Conservation (phyloP, 257 asterid genomes). For the Capsicum rhomboideum region DNA sequence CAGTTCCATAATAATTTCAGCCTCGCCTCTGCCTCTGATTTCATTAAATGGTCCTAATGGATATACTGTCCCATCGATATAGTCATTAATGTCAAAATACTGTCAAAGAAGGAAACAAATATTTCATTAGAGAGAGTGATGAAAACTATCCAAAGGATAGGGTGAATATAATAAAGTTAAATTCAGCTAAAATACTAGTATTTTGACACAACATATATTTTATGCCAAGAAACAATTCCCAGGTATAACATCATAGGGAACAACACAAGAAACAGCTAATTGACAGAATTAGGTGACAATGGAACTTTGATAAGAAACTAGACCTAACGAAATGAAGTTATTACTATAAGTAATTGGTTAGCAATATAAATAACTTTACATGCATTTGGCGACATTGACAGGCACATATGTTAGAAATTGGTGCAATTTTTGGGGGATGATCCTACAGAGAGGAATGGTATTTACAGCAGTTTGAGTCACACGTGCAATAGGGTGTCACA, state of each 20-base stretch:
- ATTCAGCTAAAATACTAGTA: no score
- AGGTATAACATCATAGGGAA: no score
- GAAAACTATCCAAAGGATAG: background rate
- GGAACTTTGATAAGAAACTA: background rate
- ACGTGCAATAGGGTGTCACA: background rate
- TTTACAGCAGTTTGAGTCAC: background rate
- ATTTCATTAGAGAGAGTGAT: background rate
- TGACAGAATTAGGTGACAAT: no score
- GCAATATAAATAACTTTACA: background rate
- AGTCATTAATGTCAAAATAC: background rate
- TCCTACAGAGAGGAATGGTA: no score
- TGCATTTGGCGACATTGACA: background rate
- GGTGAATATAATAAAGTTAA: background rate
- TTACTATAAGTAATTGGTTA: no score
- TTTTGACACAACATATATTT: no score
- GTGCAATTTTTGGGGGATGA: background rate
- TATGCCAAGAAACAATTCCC: no score
- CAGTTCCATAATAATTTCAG: no score
- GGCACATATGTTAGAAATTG: background rate
- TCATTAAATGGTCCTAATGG: no score
- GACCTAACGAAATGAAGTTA: background rate
- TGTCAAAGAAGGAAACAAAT: background rate
- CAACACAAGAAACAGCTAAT: background rate
- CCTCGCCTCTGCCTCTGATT: no score
- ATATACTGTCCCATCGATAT: no score